Base-by-base conservation (phyloP, 1,139 yeast genomes). In the Debaryomyces nepalensis region DNA sequence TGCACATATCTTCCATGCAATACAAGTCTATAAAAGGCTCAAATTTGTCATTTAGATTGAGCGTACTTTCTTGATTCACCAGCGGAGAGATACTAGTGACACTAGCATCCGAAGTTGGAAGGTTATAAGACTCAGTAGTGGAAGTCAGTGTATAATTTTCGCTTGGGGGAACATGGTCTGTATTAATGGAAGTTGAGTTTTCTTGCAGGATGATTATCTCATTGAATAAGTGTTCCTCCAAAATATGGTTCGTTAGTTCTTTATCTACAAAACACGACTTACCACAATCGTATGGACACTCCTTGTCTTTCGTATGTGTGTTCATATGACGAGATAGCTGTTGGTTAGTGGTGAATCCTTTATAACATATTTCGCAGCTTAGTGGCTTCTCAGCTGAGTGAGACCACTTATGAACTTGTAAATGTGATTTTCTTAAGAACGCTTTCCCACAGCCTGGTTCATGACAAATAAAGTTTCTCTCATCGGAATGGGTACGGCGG, bases 371-470 rank as follows among this genome's bases (percentile, higher is more conserved):
- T 5, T 22, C 20, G 39, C 58, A 53, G 11, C 41, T 43, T 27
- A 41, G 48, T 11, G 56, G 58, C 31, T 52, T 53, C 26, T 41
- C 43, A 15, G 39, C 30, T 9, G 42, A 33, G 37, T 53, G 58
- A 19, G 50, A 42, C 26, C 47, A 39, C 11, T 19, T 32, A 31
- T 53, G 58, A 9, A 44, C 50, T 21, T 47, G 41, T 21, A 52
- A 44, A 27, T 53, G 55, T 9, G 54, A 50, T 29, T 51, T 50
- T 23, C 56, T 43, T 26, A 49, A 46, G 29, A 53, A 52, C 14
- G 43, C 34, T 39, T 46, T 48, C 26, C 42, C 45, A 35, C 58
- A 53, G 14, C 41, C 49, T 14, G 37, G 33, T 8, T 8, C 19
- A 7, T 18, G 38, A 26, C 58, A 53, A 8, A 30, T 43, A 31